Conservation (phyloP, 2,329 filamentous ascomycete genomes). For the Allantophomopsis cytisporea region DNA sequence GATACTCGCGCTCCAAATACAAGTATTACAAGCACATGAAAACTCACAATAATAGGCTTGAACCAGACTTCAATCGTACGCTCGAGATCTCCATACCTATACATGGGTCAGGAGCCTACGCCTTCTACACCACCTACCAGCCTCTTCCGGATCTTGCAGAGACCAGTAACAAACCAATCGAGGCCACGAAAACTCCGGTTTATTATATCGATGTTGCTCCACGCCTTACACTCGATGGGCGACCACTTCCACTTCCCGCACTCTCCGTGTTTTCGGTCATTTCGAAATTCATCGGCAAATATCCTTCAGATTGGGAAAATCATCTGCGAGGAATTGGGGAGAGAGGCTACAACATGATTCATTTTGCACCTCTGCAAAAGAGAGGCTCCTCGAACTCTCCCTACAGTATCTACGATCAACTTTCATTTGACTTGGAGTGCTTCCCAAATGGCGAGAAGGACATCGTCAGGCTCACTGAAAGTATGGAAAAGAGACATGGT, state of each 20-base stretch:
- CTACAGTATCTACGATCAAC: conserved; percentile 91
- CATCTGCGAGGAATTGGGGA: conserved; percentile 80
- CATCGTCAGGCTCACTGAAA: conserved; percentile 60
- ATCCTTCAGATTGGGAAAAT: conserved; percentile 78
- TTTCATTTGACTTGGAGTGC: conserved; percentile 66
- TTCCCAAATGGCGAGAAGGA: conserved; percentile 83
- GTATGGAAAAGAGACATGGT: conserved; percentile 73
- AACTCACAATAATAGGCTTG: conserved; percentile 41
- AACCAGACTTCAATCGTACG: conserved; percentile 83
- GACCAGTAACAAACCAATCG: conserved; percentile 27
- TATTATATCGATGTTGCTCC: conserved; percentile 96
- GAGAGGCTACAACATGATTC: conserved; percentile 96
- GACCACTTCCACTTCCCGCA: conserved; percentile 68
- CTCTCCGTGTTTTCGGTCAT: conserved; percentile 87
- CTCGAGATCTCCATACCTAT: conserved; percentile 86
- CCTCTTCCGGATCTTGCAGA: conserved; percentile 63
- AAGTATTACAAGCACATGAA: conserved; percentile 4
- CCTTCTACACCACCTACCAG: conserved; percentile 87
- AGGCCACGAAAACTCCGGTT: conserved; percentile 54
- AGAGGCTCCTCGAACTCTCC: conserved; percentile 88
- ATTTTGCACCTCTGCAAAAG: conserved; percentile 88
- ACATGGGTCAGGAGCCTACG: conserved; percentile 71
- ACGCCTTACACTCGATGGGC: conserved; percentile 57
- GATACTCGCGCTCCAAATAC: conserved; percentile 16
- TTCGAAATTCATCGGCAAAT: conserved; percentile 96